Evolutionary conservation across 148 eudicot genomes (phyloP).

Genomic region (Hydrangea macrophylla): DNA sequence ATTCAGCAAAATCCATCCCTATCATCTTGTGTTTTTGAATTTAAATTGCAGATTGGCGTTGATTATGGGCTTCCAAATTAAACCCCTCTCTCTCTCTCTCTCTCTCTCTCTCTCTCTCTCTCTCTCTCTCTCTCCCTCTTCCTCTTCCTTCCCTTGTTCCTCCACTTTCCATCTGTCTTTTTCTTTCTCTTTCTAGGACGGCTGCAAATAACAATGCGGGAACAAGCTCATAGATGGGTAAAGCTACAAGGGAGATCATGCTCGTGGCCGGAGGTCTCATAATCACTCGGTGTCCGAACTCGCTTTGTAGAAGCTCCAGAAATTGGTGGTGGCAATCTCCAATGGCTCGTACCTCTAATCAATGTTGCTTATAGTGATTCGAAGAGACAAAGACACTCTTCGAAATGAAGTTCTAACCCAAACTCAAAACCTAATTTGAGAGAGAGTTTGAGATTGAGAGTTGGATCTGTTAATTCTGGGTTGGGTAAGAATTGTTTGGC

Average conservation of each 20-base stretch:
- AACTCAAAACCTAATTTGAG: slow-evolving; percentile 12
- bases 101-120: background rate
- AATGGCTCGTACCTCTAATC: slow-evolving; percentile 21
- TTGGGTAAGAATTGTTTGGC: background rate
- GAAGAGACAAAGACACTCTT: slow-evolving; percentile 11
- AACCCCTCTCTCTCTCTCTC: slow-evolving; percentile 10
- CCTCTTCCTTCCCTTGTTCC: background rate
- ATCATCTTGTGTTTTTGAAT: too few relatives aligned
- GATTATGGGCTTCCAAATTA: too few relatives aligned
- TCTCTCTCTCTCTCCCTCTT: background rate
- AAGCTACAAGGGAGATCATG: slow-evolving; percentile 15
- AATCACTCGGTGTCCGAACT: slow-evolving; percentile 34
- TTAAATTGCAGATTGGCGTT: too few relatives aligned
- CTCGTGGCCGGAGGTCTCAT: slow-evolving; percentile 24
- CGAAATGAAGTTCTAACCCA: background rate
- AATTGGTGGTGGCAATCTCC: background rate
- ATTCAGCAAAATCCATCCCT: too few relatives aligned
- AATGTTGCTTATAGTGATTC: background rate
- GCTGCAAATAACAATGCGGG: background rate
- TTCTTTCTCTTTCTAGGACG: background rate
- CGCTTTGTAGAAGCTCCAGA: slow-evolving; percentile 25
- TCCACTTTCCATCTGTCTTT: background rate
- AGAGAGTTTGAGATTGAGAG: slow-evolving; percentile 12
- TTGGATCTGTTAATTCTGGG: slow-evolving; percentile 11
- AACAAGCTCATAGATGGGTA: slow-evolving; percentile 33